Percentiles rank a stretch among this genome's conserved stretches.
Conservation (phyloP, 192 early-diverging fungal species). For the Dissophora globulifera region DNA sequence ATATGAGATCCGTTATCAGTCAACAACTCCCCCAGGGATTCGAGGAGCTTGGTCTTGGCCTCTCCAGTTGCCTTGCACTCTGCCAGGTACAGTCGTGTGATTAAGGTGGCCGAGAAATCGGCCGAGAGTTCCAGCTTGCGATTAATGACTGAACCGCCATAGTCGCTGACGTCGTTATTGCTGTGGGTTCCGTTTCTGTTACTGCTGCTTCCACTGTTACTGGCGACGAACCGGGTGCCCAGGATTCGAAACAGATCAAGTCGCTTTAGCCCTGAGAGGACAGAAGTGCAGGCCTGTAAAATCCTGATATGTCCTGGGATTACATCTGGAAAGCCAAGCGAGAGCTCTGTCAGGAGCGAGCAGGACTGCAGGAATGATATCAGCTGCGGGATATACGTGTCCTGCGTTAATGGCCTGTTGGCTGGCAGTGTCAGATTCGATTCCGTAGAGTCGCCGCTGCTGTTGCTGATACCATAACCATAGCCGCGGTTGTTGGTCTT, state of each 20-base stretch:
- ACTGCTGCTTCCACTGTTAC: too few species aligned
- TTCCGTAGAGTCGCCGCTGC: conserved; percentile 1
- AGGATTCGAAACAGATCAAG: conserved; percentile 37
- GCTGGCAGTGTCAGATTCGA: not conserved
- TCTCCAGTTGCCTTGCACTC: conserved; percentile 30
- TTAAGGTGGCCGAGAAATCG: conserved; percentile 5
- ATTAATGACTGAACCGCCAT: conserved; percentile 1
- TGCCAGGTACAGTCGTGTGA: conserved; percentile 21
- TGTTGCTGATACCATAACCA: not conserved
- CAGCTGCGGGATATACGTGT: conserved; percentile 30
- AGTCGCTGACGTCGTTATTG: not conserved
- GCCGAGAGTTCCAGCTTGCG: conserved; percentile 41
- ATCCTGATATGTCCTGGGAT: conserved; percentile 43
- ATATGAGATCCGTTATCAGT: conserved; percentile 17
- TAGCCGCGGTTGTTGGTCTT: conserved; percentile 25
- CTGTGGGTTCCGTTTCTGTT: too few species aligned
- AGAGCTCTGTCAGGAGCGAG: conserved; percentile 19
- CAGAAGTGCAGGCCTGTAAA: conserved; percentile 19
- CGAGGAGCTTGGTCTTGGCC: conserved; percentile 9
- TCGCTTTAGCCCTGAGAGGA: conserved; percentile 11
- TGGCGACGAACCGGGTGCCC: too few species aligned
- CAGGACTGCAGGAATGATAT: conserved; percentile 20
- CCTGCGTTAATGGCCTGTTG: conserved; percentile 2
- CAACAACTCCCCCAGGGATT: conserved; percentile 39
- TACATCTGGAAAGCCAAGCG: conserved; percentile 30